Base-by-base conservation (phyloP, 2,329 filamentous ascomycete genomes). In the Tolypocladium tropicale region DNA sequence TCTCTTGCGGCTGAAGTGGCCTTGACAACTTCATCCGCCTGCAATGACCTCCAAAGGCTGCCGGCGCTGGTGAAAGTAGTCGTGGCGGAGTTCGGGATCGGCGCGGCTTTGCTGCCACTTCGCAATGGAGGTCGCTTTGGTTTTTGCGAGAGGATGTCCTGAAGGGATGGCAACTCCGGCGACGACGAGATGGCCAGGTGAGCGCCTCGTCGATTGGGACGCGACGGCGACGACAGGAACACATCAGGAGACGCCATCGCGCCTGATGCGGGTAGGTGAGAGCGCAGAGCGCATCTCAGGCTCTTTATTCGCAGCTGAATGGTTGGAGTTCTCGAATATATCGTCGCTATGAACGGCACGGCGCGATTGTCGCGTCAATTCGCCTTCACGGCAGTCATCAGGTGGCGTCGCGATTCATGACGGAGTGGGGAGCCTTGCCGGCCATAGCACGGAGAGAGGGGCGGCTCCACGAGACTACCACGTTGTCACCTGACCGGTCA, bases 141-240 rank as follows among this genome's bases (percentile, higher is more conserved):
- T 28, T 58, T 60, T 46, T 73, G 76, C 3, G 72, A 68, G 1
- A 79, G 60, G 11, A 84, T 65, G 3, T 82, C 74, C 39, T 72
- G 71, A 0, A 83, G 66, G 0, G 80, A 74, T 3, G 81, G 81
- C 0, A 84, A 66, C n/a, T 73, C 73, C n/a, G 80, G 79, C 5
- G 80, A 82, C 0, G 79, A 82, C 0, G 79, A 79, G 10, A 64
- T 49, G 16, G 58, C 59, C 33, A 67, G 56, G 33, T 68, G 61
- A 21, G 70, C 63, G 55, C 67, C 58, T 56, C 46, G 69, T 61
- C 60, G 70, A 65, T 69, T 59, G 53, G 62, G 68, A 56, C 68
- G 62, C 58, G 64, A 51, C 51, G 66, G 60, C 55, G 67, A 65
- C 55, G 72, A 66, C 30, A 62, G 58, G 56, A 70, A 69, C 49